A percentile compares a stretch with the other conserved stretches of the same genome.
Conservation (phyloP, 495 filamentous ascomycete species). For the Arthonia radiata region DNA sequence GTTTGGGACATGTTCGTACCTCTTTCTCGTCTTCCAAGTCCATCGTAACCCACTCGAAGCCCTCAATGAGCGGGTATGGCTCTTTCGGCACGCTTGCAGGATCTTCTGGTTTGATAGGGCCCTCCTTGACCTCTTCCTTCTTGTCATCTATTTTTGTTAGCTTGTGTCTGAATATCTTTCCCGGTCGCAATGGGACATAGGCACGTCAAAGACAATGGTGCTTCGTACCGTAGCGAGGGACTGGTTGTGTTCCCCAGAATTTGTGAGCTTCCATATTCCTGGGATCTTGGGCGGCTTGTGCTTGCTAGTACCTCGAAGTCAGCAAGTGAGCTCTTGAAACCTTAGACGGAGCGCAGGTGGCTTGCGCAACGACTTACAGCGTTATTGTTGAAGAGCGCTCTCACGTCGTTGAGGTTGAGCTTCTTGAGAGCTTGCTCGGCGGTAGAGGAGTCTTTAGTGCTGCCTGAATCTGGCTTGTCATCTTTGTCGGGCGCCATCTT, state of each 20-base stretch:
- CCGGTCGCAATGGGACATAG: conserved; percentile 3
- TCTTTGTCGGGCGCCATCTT: too few relatives aligned
- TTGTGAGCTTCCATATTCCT: conserved; percentile 95
- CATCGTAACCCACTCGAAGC: conserved; percentile 85
- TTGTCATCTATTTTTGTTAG: conserved; percentile 14
- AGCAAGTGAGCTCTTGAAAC: too few relatives aligned
- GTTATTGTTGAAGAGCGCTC: too few relatives aligned
- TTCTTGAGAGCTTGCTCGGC: too few relatives aligned
- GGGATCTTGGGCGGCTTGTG: too few relatives aligned
- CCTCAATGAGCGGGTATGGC: conserved; percentile 36
- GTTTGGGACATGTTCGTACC: conserved; percentile 7
- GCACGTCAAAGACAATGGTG: background rate
- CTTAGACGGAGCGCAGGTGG: too few relatives aligned
- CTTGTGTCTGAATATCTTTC: background rate
- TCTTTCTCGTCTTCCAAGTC: conserved; percentile 46
- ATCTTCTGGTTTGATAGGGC: conserved; percentile 44
- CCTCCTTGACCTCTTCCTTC: conserved; percentile 22
- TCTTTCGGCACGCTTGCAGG: conserved; percentile 50
- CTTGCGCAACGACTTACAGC: too few relatives aligned
- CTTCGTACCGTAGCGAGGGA: conserved; percentile 53
- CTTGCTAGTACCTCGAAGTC: too few relatives aligned
- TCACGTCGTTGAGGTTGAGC: too few relatives aligned
- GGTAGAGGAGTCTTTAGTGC: too few relatives aligned
- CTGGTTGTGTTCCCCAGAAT: conserved; percentile 95
- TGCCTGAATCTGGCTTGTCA: too few relatives aligned